Base-by-base conservation (phyloP, 305 asterid species). In the Petunia hybrid region DNA sequence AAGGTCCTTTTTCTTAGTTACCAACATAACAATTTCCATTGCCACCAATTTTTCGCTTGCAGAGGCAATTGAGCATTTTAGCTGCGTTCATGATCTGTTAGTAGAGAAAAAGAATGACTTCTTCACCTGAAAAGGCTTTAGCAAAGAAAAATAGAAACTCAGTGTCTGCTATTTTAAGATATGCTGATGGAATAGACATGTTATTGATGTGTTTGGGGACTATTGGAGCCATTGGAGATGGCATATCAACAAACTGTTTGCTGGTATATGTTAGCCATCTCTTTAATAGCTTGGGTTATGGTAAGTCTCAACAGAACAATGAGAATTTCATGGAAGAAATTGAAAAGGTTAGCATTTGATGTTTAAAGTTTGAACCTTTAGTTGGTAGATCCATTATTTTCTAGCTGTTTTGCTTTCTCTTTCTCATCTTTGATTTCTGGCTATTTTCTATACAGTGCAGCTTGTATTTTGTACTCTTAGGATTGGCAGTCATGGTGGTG, bases 161-260 rank as follows among this genome's bases (percentile, higher is more conserved):
- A 6, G 10, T 88, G 35, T 75, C 71, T 36, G 77, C 88, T 55
- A 90, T 92, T 55, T 88, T 91, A 60, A 89, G 97, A 89, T 93
- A 87, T 84, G 97, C 98, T n/a, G 97, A 93, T 80, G 38, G 91
- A 89, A 59, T 81, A 48, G 98, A 95, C 87, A 82, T 91, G 77
- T 59, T 89, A 80, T 93, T 95, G 4, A 89, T 93, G 97, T 43
- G 83, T 42, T 84, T 95, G 86, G 98, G 98, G 10, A 93, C 98
- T 16, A 8, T 95, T 76, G 98, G 98, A 76, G 98, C 98, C 79
- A 85, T 95, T 40, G 98, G 98, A 69, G 98, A 95, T 87, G 98
- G 98, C 70, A 71, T 91, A 78, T 93, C 97, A 4, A 91, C 98
- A 36, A 95, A 95, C 69, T 93, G 97, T 85, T 83, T 95, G 61